Conservation (phyloP, 257 asterid species). For the Solanum etuberosum region DNA sequence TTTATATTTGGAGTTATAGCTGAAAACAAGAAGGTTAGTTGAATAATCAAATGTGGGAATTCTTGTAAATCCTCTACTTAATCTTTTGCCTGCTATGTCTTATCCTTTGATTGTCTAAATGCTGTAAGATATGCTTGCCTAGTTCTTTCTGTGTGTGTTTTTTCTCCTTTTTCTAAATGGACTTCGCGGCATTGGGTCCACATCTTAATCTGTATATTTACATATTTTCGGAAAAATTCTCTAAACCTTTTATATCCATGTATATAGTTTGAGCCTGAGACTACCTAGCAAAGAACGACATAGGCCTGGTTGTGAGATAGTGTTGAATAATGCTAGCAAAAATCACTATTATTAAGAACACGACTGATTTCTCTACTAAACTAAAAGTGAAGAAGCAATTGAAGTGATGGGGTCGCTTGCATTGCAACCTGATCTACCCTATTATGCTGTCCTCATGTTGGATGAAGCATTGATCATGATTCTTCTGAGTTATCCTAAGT, state of each 20-base stretch:
- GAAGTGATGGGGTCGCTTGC: background rate
- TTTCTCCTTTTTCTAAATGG: background rate
- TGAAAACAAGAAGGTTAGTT: constrained; percentile 20
- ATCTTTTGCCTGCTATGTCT: background rate
- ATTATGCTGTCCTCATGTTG: background rate
- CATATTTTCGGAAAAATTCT: background rate
- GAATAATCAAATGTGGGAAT: background rate
- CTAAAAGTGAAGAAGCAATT: background rate
- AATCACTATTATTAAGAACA: background rate
- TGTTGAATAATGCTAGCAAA: background rate
- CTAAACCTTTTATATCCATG: background rate
- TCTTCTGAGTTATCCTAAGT: background rate
- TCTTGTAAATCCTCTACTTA: background rate
- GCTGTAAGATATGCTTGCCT: background rate
- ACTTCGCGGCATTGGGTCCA: background rate
- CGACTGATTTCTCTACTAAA: background rate
- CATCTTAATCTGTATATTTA: background rate
- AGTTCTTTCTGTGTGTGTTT: background rate
- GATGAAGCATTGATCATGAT: background rate
- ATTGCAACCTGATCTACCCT: background rate
- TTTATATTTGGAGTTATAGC: constrained; percentile 51
- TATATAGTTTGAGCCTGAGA: background rate
- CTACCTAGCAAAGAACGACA: too few species aligned
- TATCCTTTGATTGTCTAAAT: background rate
- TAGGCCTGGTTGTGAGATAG: background rate